Evolutionary conservation across 1,284 basidiomycete species (phyloP).

Genomic region (Moesziomyces globuligerus): DNA sequence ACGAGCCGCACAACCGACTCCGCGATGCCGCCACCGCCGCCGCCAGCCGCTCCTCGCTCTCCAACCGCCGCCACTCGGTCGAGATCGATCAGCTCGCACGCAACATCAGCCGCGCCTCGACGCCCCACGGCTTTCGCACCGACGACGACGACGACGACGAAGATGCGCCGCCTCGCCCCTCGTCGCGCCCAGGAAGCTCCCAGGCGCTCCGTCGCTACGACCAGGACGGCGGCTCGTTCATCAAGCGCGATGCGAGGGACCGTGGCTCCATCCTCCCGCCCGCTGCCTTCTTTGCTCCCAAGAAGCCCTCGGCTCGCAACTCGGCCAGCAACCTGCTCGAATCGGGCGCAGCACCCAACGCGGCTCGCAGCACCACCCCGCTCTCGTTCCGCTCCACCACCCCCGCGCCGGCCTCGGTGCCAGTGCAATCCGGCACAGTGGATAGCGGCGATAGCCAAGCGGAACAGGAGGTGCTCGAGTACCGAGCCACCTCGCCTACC

Average conservation of each 20-base stretch:
- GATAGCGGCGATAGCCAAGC: not conserved
- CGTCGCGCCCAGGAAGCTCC: constrained; percentile 20
- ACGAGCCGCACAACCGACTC: constrained; percentile 19
- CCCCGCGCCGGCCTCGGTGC: not conserved
- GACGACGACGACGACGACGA: constrained; percentile 27
- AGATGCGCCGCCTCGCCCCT: constrained; percentile 1
- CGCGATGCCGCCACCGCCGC: constrained; percentile 38
- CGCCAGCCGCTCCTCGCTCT: constrained; percentile 23
- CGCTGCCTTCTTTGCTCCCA: constrained; percentile 54
- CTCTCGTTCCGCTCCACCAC: constrained; percentile 22
- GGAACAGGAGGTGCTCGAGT: constrained; percentile 14
- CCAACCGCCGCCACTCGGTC: constrained; percentile 21
- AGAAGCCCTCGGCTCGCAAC: constrained; percentile 33
- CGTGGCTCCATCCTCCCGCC: constrained; percentile 49
- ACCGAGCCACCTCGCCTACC: constrained; percentile 4
- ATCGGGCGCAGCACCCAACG: constrained; percentile 2
- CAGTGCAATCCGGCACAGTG: not conserved
- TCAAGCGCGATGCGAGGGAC: constrained; percentile 29
- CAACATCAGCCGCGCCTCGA: constrained; percentile 27
- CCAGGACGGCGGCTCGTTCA: constrained; percentile 24
- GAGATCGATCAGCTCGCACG: constrained; percentile 31
- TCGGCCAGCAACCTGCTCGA: constrained; percentile 23
- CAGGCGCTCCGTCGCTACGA: constrained; percentile 21
- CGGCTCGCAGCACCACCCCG: constrained; percentile 24
- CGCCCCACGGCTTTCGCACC: constrained; percentile 26